These are phyloP conservation scores for Penicillium sp. DNA, from an alignment of 2,329 filamentous ascomycete species.

Conservation along the genomic window DNA sequence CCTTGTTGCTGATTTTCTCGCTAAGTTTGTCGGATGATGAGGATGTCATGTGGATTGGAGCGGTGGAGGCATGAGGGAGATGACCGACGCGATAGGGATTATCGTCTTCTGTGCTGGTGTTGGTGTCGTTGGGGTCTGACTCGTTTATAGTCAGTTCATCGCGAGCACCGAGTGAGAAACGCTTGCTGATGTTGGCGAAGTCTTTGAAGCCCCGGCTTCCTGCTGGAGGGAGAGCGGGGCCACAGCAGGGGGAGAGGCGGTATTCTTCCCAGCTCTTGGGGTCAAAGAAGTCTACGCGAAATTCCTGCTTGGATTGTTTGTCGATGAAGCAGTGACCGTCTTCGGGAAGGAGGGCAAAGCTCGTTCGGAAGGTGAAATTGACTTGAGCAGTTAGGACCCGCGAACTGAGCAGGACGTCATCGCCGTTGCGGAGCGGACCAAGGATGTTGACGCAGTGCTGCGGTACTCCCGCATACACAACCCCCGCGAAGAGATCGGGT, in stretches of 20 bases:
- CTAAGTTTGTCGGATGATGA: constrained; percentile 9
- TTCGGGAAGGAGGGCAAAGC: constrained; percentile 79
- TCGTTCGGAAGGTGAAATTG: constrained; percentile 87
- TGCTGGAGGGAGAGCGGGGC: constrained; percentile 61
- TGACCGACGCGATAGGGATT: neutral
- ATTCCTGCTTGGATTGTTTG: constrained; percentile 74
- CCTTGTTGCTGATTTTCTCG: constrained; percentile 4
- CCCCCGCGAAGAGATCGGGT: constrained; percentile 81
- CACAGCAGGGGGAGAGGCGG: constrained; percentile 73
- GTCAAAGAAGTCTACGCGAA: constrained; percentile 81
- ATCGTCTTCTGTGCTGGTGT: constrained; percentile 15
- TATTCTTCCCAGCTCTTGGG: constrained; percentile 75
- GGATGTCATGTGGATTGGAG: constrained; percentile 10
- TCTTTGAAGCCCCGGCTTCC: constrained; percentile 35
- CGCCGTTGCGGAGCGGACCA: constrained; percentile 85
- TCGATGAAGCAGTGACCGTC: constrained; percentile 86
- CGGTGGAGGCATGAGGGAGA: constrained; percentile 4
- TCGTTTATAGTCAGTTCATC: constrained; percentile 15
- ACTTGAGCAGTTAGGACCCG: constrained; percentile 83
- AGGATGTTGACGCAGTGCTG: constrained; percentile 88
- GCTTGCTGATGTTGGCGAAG: constrained; percentile 41
- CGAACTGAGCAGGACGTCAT: constrained; percentile 84
- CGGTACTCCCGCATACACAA: constrained; percentile 81
- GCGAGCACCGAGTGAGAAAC: constrained; percentile 31
- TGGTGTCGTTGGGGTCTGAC: constrained; percentile 13